Base-by-base conservation (phyloP, 495 filamentous ascomycete genomes). In the Talaromyces borbonicus region DNA sequence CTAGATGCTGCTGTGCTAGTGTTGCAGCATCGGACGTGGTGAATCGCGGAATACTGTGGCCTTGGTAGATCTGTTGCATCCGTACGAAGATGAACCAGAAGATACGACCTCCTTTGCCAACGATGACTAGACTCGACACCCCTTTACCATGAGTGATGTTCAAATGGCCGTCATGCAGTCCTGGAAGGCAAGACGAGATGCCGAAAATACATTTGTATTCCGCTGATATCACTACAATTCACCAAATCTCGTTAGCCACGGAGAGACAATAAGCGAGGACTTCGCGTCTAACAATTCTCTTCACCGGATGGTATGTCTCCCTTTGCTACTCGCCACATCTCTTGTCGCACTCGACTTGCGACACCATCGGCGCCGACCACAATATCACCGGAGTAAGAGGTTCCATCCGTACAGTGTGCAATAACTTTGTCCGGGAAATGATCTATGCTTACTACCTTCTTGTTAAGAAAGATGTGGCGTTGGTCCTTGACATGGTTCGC, bases 61-160 rank as follows among this genome's bases (percentile, higher is more conserved):
- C 69, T 14, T 50, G 52, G 27, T 62, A 59, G 15, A 38, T 52
- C 39, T 63, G 52, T 32, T 67, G 62, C 14, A 73, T 46, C 36
- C 69, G 71, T 29, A 60, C 48, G 40, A 68, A 66, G 9, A 74
- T 25, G 18, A 55, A 65, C 53, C 56, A 61, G 40, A 48, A 57
- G 2, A 57, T 37, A 8, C 49, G 48, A 5, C 47, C 55, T 11
- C 43, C 30, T 20, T 52, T 57, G 0, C 56, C 56, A 6, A 37
- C 29, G n/a, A 52, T 23, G 0, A 35, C 50, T 1, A 59, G 24
- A 6, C 53, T 44, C 0, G 48, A 46, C 22, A 45, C 44, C 0
- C 40, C 46, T 1, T 53, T 27, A 1, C 15, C 38, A 25, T 41
- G 46, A 2, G 39, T 44, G 9, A 41, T 46, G 24, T 48, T 36